A percentile compares a stretch with the other conserved stretches of the same genome.
phyloP scores from a whole-genome alignment of 75 land plant species.

The Pinus albicaulis region DNA sequence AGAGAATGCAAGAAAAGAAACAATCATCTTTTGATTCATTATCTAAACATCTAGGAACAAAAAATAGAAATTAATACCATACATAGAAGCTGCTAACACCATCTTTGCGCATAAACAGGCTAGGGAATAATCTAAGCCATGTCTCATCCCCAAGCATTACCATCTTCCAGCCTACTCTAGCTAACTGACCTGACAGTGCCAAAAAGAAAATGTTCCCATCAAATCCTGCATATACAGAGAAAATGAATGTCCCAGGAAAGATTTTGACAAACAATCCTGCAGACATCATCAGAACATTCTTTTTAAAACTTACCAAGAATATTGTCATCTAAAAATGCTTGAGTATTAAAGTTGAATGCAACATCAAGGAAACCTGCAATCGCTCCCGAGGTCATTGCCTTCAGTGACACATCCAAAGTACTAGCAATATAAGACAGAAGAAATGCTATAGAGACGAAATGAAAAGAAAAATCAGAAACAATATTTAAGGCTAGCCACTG shows the following conservation, averaged over 20 bases:
- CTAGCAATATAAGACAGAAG: neutral
- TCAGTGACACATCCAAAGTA: slow-evolving; percentile 3
- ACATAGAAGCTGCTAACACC: slow-evolving; percentile 97
- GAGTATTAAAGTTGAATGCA: slow-evolving; percentile 92
- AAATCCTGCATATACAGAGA: neutral
- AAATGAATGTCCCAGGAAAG: slow-evolving; percentile 7
- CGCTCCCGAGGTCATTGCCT: slow-evolving; percentile 97
- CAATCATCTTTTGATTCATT: neutral
- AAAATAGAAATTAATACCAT: slow-evolving; percentile 15
- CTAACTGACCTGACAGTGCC: slow-evolving; percentile 59
- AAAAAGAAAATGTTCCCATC: neutral
- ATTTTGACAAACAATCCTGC: neutral
- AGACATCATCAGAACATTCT: neutral
- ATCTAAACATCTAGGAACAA: neutral
- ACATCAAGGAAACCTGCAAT: slow-evolving; percentile 93
- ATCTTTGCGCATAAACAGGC: slow-evolving; percentile 74
- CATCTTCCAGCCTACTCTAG: slow-evolving; percentile 74
- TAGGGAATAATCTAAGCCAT: slow-evolving; percentile 91
- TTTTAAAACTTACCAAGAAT: slow-evolving; percentile 64
- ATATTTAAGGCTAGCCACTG: neutral
- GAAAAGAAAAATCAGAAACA: neutral
- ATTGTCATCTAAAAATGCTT: slow-evolving; percentile 84
- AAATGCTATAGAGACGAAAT: neutral
- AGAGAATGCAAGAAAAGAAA: neutral
- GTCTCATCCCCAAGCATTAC: slow-evolving; percentile 96